Percentiles rank a stretch among this genome's conserved stretches.
Evolutionary conservation across 306 rosid genomes (phyloP).

Genomic region (Vachellia collinsii): DNA sequence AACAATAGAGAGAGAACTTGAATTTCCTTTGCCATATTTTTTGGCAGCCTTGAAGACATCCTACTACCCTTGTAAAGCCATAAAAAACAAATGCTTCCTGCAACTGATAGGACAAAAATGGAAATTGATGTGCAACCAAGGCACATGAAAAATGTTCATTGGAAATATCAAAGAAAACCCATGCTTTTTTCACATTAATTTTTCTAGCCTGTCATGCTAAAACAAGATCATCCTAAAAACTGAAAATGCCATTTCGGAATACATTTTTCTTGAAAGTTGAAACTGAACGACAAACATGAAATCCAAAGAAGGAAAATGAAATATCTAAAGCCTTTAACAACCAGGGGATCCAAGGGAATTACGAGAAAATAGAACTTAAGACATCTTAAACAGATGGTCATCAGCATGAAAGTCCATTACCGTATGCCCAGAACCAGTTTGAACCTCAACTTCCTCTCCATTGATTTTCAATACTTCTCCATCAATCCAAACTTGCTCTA

Average conservation of each 20-base stretch:
- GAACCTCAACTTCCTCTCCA: constrained; percentile 87
- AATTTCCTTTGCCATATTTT: not conserved
- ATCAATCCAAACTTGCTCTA: constrained; percentile 78
- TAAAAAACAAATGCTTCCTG: not conserved
- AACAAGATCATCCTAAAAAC: constrained; percentile 22
- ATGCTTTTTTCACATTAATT: constrained; percentile 5
- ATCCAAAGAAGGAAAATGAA: constrained; percentile 31
- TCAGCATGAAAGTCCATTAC: constrained; percentile 44
- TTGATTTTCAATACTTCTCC: constrained; percentile 67
- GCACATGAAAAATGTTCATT: constrained; percentile 15
- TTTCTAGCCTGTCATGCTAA: constrained; percentile 25
- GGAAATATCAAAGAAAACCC: constrained; percentile 14
- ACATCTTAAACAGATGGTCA: constrained; percentile 31
- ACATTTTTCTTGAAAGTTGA: constrained; percentile 18
- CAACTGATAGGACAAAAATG: not conserved
- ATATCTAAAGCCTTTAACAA: constrained; percentile 27
- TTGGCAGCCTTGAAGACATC: constrained; percentile 10
- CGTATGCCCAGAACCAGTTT: constrained; percentile 60
- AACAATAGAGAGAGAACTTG: not conserved
- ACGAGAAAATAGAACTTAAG: constrained; percentile 24
- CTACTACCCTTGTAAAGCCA: not conserved
- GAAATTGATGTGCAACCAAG: not conserved
- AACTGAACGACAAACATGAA: constrained; percentile 20
- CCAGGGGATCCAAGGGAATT: not conserved
- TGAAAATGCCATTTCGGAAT: constrained; percentile 3